Evolutionary conservation across 2,329 filamentous ascomycete genomes (phyloP).

Genomic region (Alternaria atra): DNA sequence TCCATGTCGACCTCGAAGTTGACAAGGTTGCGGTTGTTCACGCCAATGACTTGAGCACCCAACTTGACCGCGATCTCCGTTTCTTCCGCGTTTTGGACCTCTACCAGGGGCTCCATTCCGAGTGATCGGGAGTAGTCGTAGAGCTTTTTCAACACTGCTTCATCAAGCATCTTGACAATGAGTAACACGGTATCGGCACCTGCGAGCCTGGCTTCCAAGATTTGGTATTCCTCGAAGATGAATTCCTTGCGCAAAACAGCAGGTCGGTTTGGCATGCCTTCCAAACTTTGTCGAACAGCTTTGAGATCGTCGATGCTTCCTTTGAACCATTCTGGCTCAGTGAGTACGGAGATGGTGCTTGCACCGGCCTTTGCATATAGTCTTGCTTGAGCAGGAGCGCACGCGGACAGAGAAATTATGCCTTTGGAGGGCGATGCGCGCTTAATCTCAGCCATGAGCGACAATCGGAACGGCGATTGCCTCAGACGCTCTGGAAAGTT

Average conservation of each 20-base stretch:
- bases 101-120: constrained; percentile 96
- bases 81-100: constrained; percentile 93
- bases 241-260: constrained; percentile 96
- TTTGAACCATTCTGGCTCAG: constrained; percentile 99
- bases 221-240: constrained; percentile 97
- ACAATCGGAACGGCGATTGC: constrained; percentile 85
- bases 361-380: constrained; percentile 94
- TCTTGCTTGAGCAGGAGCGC: constrained; percentile 86
- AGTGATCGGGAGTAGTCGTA: constrained; percentile 90
- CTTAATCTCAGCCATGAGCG: constrained; percentile 97
- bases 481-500: constrained; percentile 80
- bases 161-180: constrained; percentile 97
- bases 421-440: constrained; percentile 96
- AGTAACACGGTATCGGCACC: constrained; percentile 94
- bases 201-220: constrained; percentile 89
- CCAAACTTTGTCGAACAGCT: constrained; percentile 85
- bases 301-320: constrained; percentile 93
- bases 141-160: constrained; percentile 74
- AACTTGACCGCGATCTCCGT: constrained; percentile 88
- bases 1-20: constrained; percentile 96
- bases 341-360: constrained; percentile 97
- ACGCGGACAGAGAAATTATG: constrained; percentile 85
- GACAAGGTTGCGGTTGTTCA: constrained; percentile 96
- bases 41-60: constrained; percentile 90
- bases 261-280: constrained; percentile 89